Evolutionary conservation across 2,329 filamentous ascomycete species (phyloP).

Genomic region (Tolypocladium guangdongense): DNA sequence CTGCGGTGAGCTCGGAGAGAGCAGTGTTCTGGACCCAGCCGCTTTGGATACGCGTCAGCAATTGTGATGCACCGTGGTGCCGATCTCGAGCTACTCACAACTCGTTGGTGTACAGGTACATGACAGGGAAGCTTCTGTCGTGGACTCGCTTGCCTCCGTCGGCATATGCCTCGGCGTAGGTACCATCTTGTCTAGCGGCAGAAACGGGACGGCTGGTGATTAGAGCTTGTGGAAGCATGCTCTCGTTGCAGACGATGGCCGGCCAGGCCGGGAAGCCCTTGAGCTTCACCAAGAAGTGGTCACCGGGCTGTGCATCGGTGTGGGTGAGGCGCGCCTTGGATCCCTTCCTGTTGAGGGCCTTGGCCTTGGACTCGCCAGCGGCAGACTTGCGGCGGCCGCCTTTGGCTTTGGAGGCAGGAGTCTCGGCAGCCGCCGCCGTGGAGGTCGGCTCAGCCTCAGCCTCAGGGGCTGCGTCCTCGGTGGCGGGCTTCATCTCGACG

Average conservation of each 20-base stretch:
- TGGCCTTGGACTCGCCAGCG: conserved; percentile 55
- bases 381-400: conserved; percentile 70
- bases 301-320: conserved; percentile 75
- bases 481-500: conserved; percentile 43
- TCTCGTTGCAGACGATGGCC: conserved; percentile 84
- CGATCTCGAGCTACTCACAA: conserved; percentile 59
- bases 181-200: conserved; percentile 70
- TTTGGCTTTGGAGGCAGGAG: conserved; percentile 24
- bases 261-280: conserved; percentile 96
- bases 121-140: conserved; percentile 84
- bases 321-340: conserved; percentile 62
- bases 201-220: conserved; percentile 73
- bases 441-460: conserved; percentile 15
- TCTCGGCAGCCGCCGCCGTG: conserved; percentile 15
- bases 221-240: conserved; percentile 76
- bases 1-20: conserved; percentile 64
- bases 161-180: conserved; percentile 75
- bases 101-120: conserved; percentile 92
- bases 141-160: conserved; percentile 78
- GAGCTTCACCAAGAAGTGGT: conserved; percentile 85
- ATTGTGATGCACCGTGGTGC: not conserved
- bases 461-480: conserved; percentile 18
- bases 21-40: conserved; percentile 85
- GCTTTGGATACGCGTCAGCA: conserved; percentile 34
- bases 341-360: conserved; percentile 79